Percentiles rank a stretch among this genome's conserved stretches.
Evolutionary conservation across 2,329 filamentous ascomycete genomes (phyloP).

Genomic region (Neoscytalidium dimidiatum): DNA sequence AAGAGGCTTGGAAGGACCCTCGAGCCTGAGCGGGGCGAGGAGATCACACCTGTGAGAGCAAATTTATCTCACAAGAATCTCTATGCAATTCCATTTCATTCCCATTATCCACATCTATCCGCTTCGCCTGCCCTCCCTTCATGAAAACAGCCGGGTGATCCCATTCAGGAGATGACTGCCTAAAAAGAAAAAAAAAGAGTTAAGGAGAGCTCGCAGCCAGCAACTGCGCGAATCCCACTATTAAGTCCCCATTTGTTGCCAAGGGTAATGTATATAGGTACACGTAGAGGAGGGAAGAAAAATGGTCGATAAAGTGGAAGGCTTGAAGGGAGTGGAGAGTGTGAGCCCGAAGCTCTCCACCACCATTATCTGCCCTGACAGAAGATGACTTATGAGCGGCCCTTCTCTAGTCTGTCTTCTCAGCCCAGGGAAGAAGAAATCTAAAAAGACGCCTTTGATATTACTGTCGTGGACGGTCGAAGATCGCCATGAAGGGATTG

Average conservation of each 20-base stretch:
- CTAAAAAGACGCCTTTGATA: not conserved
- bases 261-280: not conserved
- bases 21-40: too few species aligned
- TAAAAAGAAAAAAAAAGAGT: not conserved
- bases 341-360: not conserved
- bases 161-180: not conserved
- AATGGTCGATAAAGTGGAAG: not conserved
- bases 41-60: too few species aligned
- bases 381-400: not conserved
- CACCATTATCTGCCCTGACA: not conserved
- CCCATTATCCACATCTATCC: constrained; percentile 17
- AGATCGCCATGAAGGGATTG: not conserved
- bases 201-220: not conserved
- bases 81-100: not conserved
- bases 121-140: not conserved
- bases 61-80: not conserved
- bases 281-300: not conserved
- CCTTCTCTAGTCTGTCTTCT: not conserved
- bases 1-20: too few species aligned
- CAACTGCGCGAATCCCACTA: not conserved
- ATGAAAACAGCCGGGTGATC: not conserved
- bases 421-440: not conserved
- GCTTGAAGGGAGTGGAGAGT: not conserved
- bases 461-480: not conserved
- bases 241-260: not conserved